Evolutionary conservation across 805 yeast genomes (phyloP).

Genomic region (Suhomyces prunicola): DNA sequence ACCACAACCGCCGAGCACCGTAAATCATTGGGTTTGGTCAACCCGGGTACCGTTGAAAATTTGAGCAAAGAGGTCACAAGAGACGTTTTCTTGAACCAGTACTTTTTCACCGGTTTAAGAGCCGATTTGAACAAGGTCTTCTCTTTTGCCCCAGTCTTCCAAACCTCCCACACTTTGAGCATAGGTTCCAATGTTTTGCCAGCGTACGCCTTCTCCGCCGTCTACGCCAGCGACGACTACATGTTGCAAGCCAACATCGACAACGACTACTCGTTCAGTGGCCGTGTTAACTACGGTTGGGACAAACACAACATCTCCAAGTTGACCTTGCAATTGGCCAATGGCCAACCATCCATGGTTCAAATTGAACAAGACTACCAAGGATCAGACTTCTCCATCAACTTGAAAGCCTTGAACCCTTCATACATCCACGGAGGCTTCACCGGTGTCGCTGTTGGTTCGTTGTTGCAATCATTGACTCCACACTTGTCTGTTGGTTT

Average conservation of each 20-base stretch:
- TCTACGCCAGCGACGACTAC: conserved; percentile 80
- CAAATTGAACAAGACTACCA: conserved; percentile 96
- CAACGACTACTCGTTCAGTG: conserved; percentile 78
- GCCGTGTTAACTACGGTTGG: conserved; percentile 92
- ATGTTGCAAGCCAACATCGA: conserved; percentile 92
- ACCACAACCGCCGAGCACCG: conserved; percentile 73
- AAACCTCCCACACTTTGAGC: conserved; percentile 90
- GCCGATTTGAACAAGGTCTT: conserved; percentile 95
- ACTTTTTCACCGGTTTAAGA: conserved; percentile 90
- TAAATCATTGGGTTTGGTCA: conserved; percentile 71
- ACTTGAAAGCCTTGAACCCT: conserved; percentile 90
- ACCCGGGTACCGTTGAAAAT: conserved; percentile 80
- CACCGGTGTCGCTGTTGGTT: conserved; percentile 90
- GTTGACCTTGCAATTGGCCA: conserved; percentile 82
- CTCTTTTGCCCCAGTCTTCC: conserved; percentile 90
- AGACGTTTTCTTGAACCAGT: conserved; percentile 87
- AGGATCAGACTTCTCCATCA: conserved; percentile 83
- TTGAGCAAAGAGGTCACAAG: conserved; percentile 68
- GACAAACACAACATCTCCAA: conserved; percentile 72
- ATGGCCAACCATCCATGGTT: conserved; percentile 87
- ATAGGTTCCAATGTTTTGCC: conserved; percentile 84
- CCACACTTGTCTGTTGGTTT: conserved; percentile 83
- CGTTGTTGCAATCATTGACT: conserved; percentile 85
- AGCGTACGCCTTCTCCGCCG: conserved; percentile 85
- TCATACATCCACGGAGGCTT: conserved; percentile 69